Evolutionary conservation across 2,329 filamentous ascomycete genomes (phyloP).

Genomic region (Cryphonectria radicalis): DNA sequence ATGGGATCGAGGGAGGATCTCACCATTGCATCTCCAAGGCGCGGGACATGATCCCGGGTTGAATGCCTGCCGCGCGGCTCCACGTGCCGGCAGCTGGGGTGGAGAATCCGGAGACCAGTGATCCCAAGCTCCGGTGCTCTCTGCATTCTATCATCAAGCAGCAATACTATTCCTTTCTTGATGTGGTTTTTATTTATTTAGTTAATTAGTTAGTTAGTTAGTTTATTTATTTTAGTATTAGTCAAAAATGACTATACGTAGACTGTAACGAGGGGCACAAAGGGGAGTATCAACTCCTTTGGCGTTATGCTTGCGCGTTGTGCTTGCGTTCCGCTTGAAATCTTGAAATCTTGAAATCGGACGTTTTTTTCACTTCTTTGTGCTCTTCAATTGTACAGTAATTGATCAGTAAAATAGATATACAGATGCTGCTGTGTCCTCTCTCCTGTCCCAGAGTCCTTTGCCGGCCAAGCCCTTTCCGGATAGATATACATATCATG

Average conservation of each 20-base stretch:
- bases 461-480: background rate
- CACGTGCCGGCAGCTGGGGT: background rate
- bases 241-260: background rate
- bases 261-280: background rate
- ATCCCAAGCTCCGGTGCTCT: background rate
- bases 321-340: too few relatives aligned
- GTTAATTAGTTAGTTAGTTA: too few relatives aligned
- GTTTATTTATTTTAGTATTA: background rate
- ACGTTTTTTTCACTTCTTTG: background rate
- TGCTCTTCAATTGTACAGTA: constrained; percentile 5
- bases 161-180: background rate
- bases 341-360: too few relatives aligned
- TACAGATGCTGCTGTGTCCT: background rate
- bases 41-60: constrained; percentile 13
- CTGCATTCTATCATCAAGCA: background rate
- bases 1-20: background rate
- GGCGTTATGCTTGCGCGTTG: background rate
- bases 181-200: background rate
- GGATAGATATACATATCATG: background rate
- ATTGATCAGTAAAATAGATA: background rate
- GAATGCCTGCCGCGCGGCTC: constrained; percentile 22
- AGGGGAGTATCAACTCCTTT: background rate
- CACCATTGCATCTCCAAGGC: background rate
- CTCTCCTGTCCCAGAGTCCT: background rate
- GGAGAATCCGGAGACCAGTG: background rate